A percentile compares a stretch with the other conserved stretches of the same genome.
These are phyloP conservation scores for Pleurotus eryngii DNA, from an alignment of 768 basidiomycete species.

Conservation along the genomic window DNA sequence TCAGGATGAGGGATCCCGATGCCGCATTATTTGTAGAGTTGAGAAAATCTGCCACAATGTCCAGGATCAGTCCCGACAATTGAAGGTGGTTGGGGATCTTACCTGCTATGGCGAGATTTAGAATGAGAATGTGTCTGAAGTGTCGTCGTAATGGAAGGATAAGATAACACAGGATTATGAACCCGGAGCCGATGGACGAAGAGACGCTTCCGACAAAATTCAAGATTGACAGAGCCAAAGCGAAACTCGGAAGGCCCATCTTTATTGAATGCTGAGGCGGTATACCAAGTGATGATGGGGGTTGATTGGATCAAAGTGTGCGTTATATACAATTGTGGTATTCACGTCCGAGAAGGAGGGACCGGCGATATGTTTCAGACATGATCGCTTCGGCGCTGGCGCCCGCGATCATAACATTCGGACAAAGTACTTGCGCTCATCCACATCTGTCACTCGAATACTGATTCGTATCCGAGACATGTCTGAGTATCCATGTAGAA, in stretches of 20 bases:
- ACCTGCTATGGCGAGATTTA: constrained; percentile 14
- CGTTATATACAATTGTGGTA: background rate
- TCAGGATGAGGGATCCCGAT: constrained; percentile 7
- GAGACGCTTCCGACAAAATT: constrained; percentile 9
- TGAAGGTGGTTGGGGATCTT: background rate
- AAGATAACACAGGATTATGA: constrained; percentile 14
- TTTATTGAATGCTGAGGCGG: background rate
- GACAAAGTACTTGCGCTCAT: no score
- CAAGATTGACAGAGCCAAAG: constrained; percentile 7
- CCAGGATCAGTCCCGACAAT: background rate
- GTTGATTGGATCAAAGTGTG: no score
- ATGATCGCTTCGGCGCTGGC: background rate
- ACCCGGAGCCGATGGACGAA: constrained; percentile 12
- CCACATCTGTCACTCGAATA: no score
- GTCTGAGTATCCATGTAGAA: no score
- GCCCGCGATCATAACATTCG: no score
- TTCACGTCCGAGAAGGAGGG: background rate
- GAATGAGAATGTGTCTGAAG: constrained; percentile 15
- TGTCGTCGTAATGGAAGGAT: constrained; percentile 10
- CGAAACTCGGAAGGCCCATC: constrained; percentile 14
- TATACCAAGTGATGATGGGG: no score
- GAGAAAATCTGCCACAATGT: background rate
- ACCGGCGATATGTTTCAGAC: background rate
- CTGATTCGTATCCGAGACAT: no score
- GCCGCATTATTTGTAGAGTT: constrained; percentile 4